These are phyloP conservation scores for Rhodamnia argentea DNA, from an alignment of 345 rosid genomes.

Conservation along the genomic window DNA sequence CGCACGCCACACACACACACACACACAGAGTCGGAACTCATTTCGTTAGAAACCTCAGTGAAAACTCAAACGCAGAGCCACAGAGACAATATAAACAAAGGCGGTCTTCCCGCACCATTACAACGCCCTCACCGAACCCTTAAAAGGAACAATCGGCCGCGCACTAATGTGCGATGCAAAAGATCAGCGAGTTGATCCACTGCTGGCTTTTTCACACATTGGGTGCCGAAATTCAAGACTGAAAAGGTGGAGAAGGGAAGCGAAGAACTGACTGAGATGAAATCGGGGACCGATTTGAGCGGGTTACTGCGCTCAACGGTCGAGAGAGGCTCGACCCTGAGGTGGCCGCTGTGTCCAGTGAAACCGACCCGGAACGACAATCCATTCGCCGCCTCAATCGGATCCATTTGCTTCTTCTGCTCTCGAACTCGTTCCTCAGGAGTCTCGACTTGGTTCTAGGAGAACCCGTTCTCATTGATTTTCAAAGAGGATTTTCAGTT, in stretches of 20 bases:
- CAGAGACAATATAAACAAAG: neutral
- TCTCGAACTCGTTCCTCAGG: slow-evolving; percentile 23
- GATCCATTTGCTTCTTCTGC: slow-evolving; percentile 33
- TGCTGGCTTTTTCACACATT: neutral
- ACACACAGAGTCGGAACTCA: neutral
- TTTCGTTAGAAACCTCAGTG: neutral
- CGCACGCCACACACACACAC: neutral
- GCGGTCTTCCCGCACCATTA: neutral
- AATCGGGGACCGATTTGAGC: slow-evolving; percentile 68
- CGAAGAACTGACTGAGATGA: slow-evolving; percentile 45
- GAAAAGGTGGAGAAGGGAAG: neutral
- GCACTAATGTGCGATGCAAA: neutral
- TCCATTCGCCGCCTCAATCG: slow-evolving; percentile 57
- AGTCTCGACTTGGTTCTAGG: neutral
- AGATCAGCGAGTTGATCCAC: neutral
- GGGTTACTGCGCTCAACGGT: slow-evolving; percentile 56
- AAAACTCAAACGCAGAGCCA: neutral
- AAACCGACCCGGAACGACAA: slow-evolving; percentile 77
- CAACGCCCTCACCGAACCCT: neutral
- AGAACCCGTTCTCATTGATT: neutral
- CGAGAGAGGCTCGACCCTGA: slow-evolving; percentile 77
- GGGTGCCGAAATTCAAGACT: neutral
- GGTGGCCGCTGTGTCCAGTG: slow-evolving; percentile 90
- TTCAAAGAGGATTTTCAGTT: neutral
- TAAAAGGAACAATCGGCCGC: neutral